These are phyloP conservation scores for Zygotorulaspora danielsina DNA, from an alignment of 805 yeast species.

Conservation along the genomic window DNA sequence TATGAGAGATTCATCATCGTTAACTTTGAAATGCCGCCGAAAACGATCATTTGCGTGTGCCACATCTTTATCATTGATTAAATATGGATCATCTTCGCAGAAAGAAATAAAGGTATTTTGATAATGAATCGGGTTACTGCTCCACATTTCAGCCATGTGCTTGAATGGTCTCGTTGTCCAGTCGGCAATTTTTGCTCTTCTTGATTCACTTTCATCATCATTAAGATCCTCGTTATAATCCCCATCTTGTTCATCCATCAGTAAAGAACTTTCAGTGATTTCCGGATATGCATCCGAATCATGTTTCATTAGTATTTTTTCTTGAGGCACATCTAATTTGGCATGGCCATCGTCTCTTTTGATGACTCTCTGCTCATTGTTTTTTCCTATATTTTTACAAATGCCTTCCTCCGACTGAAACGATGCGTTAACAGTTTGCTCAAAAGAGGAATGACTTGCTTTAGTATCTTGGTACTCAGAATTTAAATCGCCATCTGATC, in stretches of 20 bases:
- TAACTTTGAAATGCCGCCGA: conserved; percentile 60
- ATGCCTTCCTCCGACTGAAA: background rate
- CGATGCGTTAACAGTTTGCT: background rate
- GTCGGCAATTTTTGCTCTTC: conserved; percentile 8
- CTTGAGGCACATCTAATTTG: background rate
- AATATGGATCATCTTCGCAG: conserved; percentile 44
- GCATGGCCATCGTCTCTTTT: conserved; percentile 9
- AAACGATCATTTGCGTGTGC: conserved; percentile 53
- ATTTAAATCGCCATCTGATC: background rate
- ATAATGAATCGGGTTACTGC: conserved; percentile 61
- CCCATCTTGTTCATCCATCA: background rate
- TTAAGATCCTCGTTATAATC: conserved; percentile 4
- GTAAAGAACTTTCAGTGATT: background rate
- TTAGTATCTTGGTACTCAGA: background rate
- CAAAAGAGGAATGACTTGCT: background rate
- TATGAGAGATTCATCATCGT: conserved; percentile 46
- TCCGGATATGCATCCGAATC: conserved; percentile 2
- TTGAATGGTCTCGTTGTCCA: conserved; percentile 22
- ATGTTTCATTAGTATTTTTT: conserved; percentile 6
- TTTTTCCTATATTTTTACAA: background rate
- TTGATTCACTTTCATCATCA: conserved; percentile 1
- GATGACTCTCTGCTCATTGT: conserved; percentile 5
- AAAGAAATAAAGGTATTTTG: conserved; percentile 37
- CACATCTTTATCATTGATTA: conserved; percentile 43
- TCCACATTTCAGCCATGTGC: conserved; percentile 45